A percentile compares a stretch with the other conserved stretches of the same genome.
Evolutionary conservation across 2,329 filamentous ascomycete genomes (phyloP).

Genomic region (Pseudophaeomoniella oleicola): DNA sequence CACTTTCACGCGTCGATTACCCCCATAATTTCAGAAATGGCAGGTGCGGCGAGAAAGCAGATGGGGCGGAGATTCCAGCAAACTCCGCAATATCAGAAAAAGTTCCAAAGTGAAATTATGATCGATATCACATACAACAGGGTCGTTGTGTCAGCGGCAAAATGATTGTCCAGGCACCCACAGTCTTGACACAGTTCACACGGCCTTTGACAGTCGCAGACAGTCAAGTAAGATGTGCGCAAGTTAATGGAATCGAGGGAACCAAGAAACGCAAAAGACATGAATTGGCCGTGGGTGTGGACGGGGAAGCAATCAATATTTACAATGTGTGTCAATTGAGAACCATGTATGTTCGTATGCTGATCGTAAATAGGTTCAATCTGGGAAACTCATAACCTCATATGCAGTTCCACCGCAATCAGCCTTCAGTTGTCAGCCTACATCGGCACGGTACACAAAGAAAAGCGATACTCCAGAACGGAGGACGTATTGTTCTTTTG

Average conservation of each 20-base stretch:
- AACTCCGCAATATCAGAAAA: too few species aligned
- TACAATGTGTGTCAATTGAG: conserved; percentile 37
- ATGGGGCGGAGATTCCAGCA: too few species aligned
- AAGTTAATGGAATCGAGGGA: conserved; percentile 38
- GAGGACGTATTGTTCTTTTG: conserved; percentile 41
- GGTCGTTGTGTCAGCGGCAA: neutral
- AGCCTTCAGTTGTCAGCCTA: conserved; percentile 41
- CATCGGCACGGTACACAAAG: conserved; percentile 40
- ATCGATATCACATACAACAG: too few species aligned
- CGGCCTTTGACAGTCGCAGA: conserved; percentile 24
- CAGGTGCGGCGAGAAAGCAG: too few species aligned
- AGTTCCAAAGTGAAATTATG: too few species aligned
- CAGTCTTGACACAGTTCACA: conserved; percentile 30
- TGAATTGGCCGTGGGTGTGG: conserved; percentile 44
- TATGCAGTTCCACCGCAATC: conserved; percentile 48
- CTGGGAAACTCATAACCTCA: conserved; percentile 43
- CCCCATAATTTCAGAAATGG: too few species aligned
- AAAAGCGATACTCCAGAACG: conserved; percentile 27
- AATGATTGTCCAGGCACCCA: conserved; percentile 30
- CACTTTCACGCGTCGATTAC: too few species aligned
- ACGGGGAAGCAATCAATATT: conserved; percentile 47
- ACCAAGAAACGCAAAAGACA: conserved; percentile 47
- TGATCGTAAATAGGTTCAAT: conserved; percentile 35
- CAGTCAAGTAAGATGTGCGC: conserved; percentile 24
- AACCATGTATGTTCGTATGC: neutral